Conservation (phyloP, 352 stramenopile genomes). For the Globisporangium abappressorium region DNA sequence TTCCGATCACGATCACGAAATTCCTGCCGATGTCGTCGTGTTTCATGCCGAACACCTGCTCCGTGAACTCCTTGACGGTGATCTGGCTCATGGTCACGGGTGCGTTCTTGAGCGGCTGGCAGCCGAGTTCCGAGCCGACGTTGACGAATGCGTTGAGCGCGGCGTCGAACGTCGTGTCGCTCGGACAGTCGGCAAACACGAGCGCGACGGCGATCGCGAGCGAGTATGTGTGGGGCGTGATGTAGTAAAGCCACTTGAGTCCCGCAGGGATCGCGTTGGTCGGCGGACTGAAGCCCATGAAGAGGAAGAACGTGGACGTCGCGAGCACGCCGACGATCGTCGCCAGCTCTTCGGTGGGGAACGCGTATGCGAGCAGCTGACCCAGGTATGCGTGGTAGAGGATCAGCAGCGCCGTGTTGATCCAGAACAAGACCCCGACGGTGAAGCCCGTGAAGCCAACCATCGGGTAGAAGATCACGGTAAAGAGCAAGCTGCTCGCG, state of each 20-base stretch:
- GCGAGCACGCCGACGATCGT: constrained; percentile 11
- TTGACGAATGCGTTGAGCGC: background rate
- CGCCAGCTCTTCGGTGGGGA: constrained; percentile 35
- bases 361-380: constrained; percentile 55
- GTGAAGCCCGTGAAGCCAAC: constrained; percentile 27
- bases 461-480: constrained; percentile 62
- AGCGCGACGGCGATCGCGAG: background rate
- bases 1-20: background rate
- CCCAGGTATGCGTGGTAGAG: constrained; percentile 55
- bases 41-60: constrained; percentile 2
- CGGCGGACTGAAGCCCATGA: constrained; percentile 17
- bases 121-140: constrained; percentile 4
- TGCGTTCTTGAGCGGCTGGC: background rate
- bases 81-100: background rate
- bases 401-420: constrained; percentile 56
- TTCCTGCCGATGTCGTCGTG: background rate
- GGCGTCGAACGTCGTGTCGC: background rate
- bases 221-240: constrained; percentile 2
- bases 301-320: background rate
- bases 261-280: constrained; percentile 19
- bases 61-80: background rate
- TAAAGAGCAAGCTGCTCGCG: constrained; percentile 26
- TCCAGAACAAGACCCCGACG: constrained; percentile 50
- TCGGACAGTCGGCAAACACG: constrained; percentile 5
- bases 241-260: constrained; percentile 14